Percentiles rank a stretch among this genome's conserved stretches.
phyloP scores from a whole-genome alignment of 1,284 basidiomycete species.

The Cutaneotrichosporon dermatis region DNA sequence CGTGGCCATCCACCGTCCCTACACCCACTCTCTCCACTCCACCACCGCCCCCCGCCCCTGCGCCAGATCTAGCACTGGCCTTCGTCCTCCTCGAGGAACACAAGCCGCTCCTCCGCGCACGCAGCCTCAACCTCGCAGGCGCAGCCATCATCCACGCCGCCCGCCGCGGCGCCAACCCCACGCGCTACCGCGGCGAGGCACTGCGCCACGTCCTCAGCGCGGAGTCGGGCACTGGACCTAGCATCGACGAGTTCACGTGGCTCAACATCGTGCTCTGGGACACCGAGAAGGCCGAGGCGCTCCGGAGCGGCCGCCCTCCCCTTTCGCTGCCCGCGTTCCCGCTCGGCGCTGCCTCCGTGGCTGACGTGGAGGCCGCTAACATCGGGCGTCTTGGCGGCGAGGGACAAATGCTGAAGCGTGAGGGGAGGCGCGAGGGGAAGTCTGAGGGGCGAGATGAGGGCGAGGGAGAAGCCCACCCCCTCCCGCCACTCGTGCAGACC shows the following conservation, averaged over 20 bases:
- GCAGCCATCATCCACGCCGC: constrained; percentile 1
- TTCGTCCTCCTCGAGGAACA: not conserved
- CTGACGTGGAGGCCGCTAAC: not conserved
- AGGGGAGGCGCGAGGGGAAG: not conserved
- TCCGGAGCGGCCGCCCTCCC: not conserved
- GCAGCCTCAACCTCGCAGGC: not conserved
- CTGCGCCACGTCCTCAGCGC: not conserved
- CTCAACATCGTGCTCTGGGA: not conserved
- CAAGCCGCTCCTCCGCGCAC: not conserved
- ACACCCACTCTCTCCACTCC: not conserved
- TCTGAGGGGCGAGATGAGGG: not conserved
- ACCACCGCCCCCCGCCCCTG: not conserved
- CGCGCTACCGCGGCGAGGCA: not conserved
- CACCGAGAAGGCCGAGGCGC: not conserved
- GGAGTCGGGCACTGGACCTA: not conserved
- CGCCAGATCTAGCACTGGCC: not conserved
- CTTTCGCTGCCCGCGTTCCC: not conserved
- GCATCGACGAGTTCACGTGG: constrained; percentile 3
- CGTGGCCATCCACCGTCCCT: not conserved
- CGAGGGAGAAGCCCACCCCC: not conserved
- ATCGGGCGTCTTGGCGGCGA: no score
- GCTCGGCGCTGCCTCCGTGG: not conserved
- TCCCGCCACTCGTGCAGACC: not conserved
- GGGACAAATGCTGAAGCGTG: no score
- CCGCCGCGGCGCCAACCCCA: not conserved